Conservation (phyloP, 805 yeast species). For the Hanseniaspora osmophila region DNA sequence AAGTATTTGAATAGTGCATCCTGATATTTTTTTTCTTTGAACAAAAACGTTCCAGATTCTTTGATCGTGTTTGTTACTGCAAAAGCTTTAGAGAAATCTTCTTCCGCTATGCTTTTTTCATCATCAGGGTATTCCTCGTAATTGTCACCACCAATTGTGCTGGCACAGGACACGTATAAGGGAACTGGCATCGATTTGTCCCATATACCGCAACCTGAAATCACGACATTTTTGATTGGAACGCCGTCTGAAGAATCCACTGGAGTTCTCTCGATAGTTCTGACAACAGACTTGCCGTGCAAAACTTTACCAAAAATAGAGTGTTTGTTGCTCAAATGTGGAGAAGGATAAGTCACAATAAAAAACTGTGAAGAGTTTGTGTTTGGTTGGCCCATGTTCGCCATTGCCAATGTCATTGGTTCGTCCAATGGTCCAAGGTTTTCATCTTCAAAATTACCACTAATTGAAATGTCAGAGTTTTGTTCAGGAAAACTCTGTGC, state of each 20-base stretch:
- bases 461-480: constrained; percentile 12
- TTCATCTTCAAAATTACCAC: constrained; percentile 41
- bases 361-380: constrained; percentile 58
- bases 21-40: constrained; percentile 35
- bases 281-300: constrained; percentile 53
- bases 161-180: constrained; percentile 47
- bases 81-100: constrained; percentile 38
- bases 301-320: constrained; percentile 62
- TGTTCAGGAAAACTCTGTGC: constrained; percentile 10
- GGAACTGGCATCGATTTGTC: constrained; percentile 37
- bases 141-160: constrained; percentile 49
- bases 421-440: constrained; percentile 31
- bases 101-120: constrained; percentile 42
- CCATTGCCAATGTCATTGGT: constrained; percentile 41
- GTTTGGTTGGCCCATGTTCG: constrained; percentile 35
- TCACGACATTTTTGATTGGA: constrained; percentile 29
- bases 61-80: constrained; percentile 43
- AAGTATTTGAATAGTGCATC: constrained; percentile 49
- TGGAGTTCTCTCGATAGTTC: constrained; percentile 44
- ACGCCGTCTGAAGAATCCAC: constrained; percentile 30
- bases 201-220: constrained; percentile 55
- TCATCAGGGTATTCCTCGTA: constrained; percentile 74
- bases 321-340: constrained; percentile 66
- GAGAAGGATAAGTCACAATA: constrained; percentile 52
- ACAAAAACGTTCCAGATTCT: constrained; percentile 48